Evolutionary conservation across 768 basidiomycete species (phyloP).

Genomic region (Suillus weaverae): DNA sequence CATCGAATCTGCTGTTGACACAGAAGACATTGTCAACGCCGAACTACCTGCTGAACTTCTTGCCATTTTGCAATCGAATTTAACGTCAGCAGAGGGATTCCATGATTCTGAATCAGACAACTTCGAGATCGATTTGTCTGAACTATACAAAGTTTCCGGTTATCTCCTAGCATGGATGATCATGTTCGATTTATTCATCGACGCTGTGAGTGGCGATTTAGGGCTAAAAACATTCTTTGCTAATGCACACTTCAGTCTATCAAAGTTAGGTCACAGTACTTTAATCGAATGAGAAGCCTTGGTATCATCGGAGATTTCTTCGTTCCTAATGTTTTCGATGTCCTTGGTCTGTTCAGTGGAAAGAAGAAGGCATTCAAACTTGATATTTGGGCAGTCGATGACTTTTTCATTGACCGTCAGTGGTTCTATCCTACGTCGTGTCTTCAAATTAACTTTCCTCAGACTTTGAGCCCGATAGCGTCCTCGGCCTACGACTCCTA

Average conservation of each 20-base stretch:
- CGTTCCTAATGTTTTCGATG: slow-evolving; percentile 67
- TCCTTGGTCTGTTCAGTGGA: slow-evolving; percentile 68
- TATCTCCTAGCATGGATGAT: slow-evolving; percentile 88
- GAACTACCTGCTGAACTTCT: slow-evolving; percentile 70
- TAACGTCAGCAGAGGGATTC: slow-evolving; percentile 41
- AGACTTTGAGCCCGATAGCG: slow-evolving; percentile 60
- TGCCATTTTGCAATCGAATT: slow-evolving; percentile 52
- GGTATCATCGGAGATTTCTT: slow-evolving; percentile 64
- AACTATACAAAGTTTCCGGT: slow-evolving; percentile 50
- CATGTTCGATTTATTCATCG: slow-evolving; percentile 78
- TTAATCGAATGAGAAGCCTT: slow-evolving; percentile 77
- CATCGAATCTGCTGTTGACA: slow-evolving; percentile 82
- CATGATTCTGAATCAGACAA: slow-evolving; percentile 41
- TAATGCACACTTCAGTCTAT: slow-evolving; percentile 58
- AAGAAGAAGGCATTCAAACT: slow-evolving; percentile 72
- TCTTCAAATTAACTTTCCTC: slow-evolving; percentile 9
- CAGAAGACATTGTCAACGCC: slow-evolving; percentile 51
- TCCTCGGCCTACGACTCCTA: slow-evolving; percentile 59
- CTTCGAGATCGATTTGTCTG: slow-evolving; percentile 10
- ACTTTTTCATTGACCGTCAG: slow-evolving; percentile 76
- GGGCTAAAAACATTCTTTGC: neutral
- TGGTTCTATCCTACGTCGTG: slow-evolving; percentile 6
- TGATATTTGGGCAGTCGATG: slow-evolving; percentile 83
- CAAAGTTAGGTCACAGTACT: slow-evolving; percentile 81
- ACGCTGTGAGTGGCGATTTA: slow-evolving; percentile 60